Base-by-base conservation (phyloP, 176 grass and related monocot genomes). In the Carex cristatella region DNA sequence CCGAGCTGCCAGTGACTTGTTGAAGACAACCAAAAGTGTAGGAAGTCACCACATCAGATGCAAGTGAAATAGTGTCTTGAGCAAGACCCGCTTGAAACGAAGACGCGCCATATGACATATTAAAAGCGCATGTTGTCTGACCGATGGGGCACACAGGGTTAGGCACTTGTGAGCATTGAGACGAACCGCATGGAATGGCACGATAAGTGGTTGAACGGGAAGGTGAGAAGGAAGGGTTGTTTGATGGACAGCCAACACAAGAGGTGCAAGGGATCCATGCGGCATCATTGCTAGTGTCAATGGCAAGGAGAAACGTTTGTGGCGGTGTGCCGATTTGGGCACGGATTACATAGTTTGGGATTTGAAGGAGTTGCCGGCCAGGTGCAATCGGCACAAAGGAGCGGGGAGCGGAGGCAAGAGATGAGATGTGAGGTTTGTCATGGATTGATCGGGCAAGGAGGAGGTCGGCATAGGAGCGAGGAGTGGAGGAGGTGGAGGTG, bases 11-110 rank as follows among this genome's bases (percentile, higher is more conserved):
- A n/a, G 87, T 92, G 51, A 90, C 92, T 10, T 51, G 81, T 44
- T 86, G 85, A 14, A 97, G 79, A 67, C 94, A 97, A 3, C 94
- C 94, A 84, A 97, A 97, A 69, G 92, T 89, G 92, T 97, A 97
- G 46, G 27, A 16, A 33, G 63, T 89, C 0, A 94, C 81, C 49
- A 92, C 89, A 87, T 97, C 81, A 31, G 30, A 69, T 54, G 92
- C 94, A 53, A 97, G 90, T 61, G 86, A 13, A 79, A 97, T 87
- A n/a, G 86, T 81, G 87, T 97, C 94, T 69, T 97, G 90, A 1
- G 79, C 83, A 37, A 97, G 81, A 8, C 62, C 86, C 1, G 90
- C 94, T 42, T 87, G 83, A 3, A 97, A 86, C 0, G 90, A 89
- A 58, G 92, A 97, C 79, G 84, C 86, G 7, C 84, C 89, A 60